phyloP scores from a whole-genome alignment of 148 eudicot species.

The Nepenthes gracilis region DNA sequence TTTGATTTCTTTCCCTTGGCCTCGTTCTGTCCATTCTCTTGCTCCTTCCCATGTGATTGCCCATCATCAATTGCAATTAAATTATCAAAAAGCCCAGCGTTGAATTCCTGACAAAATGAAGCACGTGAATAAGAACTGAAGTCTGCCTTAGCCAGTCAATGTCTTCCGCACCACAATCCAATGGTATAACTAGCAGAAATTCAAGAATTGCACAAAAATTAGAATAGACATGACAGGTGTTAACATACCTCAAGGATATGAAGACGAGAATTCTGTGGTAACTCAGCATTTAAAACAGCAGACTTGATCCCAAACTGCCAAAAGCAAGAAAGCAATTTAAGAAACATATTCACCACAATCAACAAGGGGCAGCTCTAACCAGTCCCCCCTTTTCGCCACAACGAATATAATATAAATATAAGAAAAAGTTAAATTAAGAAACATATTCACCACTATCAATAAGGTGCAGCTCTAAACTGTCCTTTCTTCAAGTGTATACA shows the following conservation, averaged over 20 bases:
- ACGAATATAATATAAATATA: too few species aligned
- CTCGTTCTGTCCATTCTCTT: slow-evolving; percentile 30
- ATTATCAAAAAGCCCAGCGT: slow-evolving; percentile 93
- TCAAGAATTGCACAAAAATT: not conserved
- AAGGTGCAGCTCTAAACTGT: too few species aligned
- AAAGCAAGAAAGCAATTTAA: not conserved
- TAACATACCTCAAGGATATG: slow-evolving; percentile 84
- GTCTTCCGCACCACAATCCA: not conserved
- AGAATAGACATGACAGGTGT: not conserved
- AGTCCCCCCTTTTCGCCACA: too few species aligned
- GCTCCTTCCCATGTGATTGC: slow-evolving; percentile 43
- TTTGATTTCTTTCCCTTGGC: slow-evolving; percentile 39
- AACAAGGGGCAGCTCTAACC: too few species aligned
- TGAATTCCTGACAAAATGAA: slow-evolving; percentile 50
- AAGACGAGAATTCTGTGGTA: slow-evolving; percentile 91
- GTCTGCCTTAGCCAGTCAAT: not conserved
- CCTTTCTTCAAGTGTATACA: too few species aligned
- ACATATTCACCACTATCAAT: not conserved
- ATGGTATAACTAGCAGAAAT: not conserved
- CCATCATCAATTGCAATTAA: slow-evolving; percentile 77
- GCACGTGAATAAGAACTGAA: slow-evolving; percentile 1
- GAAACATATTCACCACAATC: not conserved
- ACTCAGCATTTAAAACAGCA: slow-evolving; percentile 88
- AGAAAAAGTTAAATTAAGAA: not conserved
- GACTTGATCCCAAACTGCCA: slow-evolving; percentile 82